Base-by-base conservation (phyloP, 1,139 yeast species). In the Pichia sp. region DNA sequence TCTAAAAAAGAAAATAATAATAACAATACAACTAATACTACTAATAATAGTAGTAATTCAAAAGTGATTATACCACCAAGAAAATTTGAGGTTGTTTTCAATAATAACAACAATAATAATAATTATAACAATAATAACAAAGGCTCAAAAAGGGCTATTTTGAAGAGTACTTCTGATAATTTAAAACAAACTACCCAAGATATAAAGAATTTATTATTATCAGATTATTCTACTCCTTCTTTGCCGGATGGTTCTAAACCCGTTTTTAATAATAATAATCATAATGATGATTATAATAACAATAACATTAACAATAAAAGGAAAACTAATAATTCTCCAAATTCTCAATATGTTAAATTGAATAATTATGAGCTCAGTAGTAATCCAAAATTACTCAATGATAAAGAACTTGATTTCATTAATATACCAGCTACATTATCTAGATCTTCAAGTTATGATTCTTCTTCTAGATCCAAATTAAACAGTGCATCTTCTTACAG, bases 371-470 rank as follows among this genome's bases (percentile, higher is more conserved):
- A 24, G 12, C 7, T 24, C 6, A 6, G 11, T 33, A 25, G 16
- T 6, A 30, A 10, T 9, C 34, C 30, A 7, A 33, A 25, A 62
- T 45, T 71, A 44, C 76, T 77, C 6, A 67, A 65, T 53, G 78
- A 78, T 1, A 61, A 60, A 26, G 64, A 61, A 34, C 74, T 70
- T 8, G 67, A 70, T 50, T 71, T 71, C 56, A 74, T 75, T 26
- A 58, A 43, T 26, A 37, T 16, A 8, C 16, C 42, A 9, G 20
- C 24, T 8, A 6, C 36, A 4, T 28, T 40, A 53, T 46, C 57
- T 67, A 43, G 52, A 28, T 42, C 50, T 16, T 43, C 51, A 16
- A 41, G 41, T n/a, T 39, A 48, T 37, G 43, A 41, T 12, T 42
- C 48, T 26, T 48, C 61, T 23, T 60, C 62, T 24, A 62, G 65